Evolutionary conservation across 768 basidiomycete genomes (phyloP), one percentile per base, ranked within the genome.

Genomic region (Xerocomus spinulosus): DNA sequence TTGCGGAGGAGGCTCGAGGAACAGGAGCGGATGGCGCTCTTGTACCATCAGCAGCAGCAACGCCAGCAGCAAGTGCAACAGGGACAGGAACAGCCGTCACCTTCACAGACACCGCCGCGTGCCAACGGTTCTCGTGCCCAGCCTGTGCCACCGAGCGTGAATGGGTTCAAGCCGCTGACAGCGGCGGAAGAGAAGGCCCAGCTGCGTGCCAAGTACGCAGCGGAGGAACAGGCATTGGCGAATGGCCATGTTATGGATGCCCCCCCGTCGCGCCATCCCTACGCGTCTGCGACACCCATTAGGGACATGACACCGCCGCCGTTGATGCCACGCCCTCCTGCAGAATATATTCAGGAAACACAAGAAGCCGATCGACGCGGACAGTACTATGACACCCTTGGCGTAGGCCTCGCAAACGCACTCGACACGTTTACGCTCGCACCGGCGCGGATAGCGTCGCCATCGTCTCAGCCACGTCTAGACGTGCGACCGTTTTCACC

Each of bases 111-210:
- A 41, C 67, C 67, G 10, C 57, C 60, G 9, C 57, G 55, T 15
- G 26, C 34, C 32, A 70, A 67, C 13, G 50, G 61, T 1, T 23
- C 51, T 14, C 67, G 69, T 3, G 63, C 64, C 4, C 64, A 67
- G 6, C 66, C 68, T 17, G 57, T 60, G 2, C 61, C 68, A 5
- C 56, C 68, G 9, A 56, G 48, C 9, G 9, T 56, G 18, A 54
- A 58, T 30, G 56, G 64, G 7, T 52, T 52, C 21, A 63, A 55
- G 17, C 67, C 70, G 17, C 66, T 89, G 43, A 82, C 83, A 2
- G 88, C 89, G 3, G 81, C 80, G 0, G 87, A 91, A 56, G 89
- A 92, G 67, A 91, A 92, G 69, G 85, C 84, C 18, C 63, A 79
- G 48, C 63, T 91, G 10, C 73, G 70, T 30, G 83, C 84, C 5